Evolutionary conservation across 2,329 filamentous ascomycete genomes (phyloP).

Genomic region (Arthrobotrys iridis): DNA sequence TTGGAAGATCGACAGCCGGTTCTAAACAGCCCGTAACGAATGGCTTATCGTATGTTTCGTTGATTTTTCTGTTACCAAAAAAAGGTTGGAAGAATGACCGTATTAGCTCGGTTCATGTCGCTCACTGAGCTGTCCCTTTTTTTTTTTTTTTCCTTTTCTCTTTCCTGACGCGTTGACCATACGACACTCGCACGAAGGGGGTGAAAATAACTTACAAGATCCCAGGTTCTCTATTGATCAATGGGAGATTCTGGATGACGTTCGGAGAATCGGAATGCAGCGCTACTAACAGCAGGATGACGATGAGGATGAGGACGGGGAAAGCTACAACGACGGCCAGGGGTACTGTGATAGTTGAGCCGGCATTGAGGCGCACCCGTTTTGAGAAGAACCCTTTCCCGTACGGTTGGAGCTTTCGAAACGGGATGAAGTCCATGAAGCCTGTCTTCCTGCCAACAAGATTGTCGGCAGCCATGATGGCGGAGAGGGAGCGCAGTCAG

Average conservation of each 20-base stretch:
- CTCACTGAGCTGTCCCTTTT: neutral
- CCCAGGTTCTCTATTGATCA: constrained; percentile 31
- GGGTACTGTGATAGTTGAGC: constrained; percentile 91
- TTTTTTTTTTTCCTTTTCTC: neutral
- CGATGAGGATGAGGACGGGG: constrained; percentile 86
- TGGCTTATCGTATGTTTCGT: constrained; percentile 95
- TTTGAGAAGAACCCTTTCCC: constrained; percentile 74
- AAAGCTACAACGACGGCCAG: constrained; percentile 92
- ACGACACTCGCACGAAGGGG: constrained; percentile 11
- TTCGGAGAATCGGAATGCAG: constrained; percentile 83
- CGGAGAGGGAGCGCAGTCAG: constrained; percentile 26
- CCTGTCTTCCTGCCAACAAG: constrained; percentile 59
- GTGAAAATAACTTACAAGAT: constrained; percentile 55
- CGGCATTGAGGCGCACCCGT: constrained; percentile 87
- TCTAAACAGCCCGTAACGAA: constrained; percentile 91
- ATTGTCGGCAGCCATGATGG: constrained; percentile 50
- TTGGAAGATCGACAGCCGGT: constrained; percentile 76
- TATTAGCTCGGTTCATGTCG: constrained; percentile 33
- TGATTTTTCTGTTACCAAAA: constrained; percentile 78
- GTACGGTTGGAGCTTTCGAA: constrained; percentile 46
- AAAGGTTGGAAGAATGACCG: neutral
- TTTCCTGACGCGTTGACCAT: constrained; percentile 26
- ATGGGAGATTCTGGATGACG: constrained; percentile 63
- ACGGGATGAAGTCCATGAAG: constrained; percentile 65
- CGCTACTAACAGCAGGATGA: constrained; percentile 89